A percentile compares a stretch with the other conserved stretches of the same genome.
Evolutionary conservation across 176 grass and related monocot species (phyloP).

Genomic region (Oryza brachyantha): DNA sequence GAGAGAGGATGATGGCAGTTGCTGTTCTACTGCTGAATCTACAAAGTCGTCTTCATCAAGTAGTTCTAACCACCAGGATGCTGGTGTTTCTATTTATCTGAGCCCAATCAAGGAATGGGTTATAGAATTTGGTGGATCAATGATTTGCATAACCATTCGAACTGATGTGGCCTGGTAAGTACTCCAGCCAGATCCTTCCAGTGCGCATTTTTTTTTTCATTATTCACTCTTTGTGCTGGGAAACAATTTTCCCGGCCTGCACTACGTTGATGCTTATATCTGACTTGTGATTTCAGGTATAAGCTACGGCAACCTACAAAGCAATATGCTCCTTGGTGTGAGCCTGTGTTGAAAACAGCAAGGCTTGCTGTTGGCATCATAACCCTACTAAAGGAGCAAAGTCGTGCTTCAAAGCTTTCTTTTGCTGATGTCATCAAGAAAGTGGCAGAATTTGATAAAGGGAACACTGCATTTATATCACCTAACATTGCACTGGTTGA

Average conservation of each 20-base stretch:
- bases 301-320: constrained; percentile 79
- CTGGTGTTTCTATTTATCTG: constrained; percentile 82
- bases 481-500: constrained; percentile 66
- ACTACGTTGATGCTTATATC: constrained; percentile 19
- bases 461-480: constrained; percentile 63
- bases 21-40: constrained; percentile 60
- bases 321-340: constrained; percentile 88
- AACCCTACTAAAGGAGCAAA: constrained; percentile 88
- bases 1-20: constrained; percentile 95
- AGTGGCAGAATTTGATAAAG: constrained; percentile 70
- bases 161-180: constrained; percentile 93
- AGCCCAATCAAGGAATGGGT: constrained; percentile 97
- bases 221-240: background rate
- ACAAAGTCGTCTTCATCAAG: constrained; percentile 45
- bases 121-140: constrained; percentile 93
- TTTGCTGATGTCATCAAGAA: constrained; percentile 82
- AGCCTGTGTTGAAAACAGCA: constrained; percentile 90
- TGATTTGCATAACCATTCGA: constrained; percentile 91
- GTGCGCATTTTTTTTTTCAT: background rate
- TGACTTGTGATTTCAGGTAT: constrained; percentile 75
- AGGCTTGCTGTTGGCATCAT: constrained; percentile 89
- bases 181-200: background rate
- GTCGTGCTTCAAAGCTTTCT: constrained; percentile 81
- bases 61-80: constrained; percentile 45
- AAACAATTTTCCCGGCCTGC: background rate